These are phyloP conservation scores for Berkeleyomyces basicola DNA, from an alignment of 2,329 filamentous ascomycete species.

Conservation along the genomic window DNA sequence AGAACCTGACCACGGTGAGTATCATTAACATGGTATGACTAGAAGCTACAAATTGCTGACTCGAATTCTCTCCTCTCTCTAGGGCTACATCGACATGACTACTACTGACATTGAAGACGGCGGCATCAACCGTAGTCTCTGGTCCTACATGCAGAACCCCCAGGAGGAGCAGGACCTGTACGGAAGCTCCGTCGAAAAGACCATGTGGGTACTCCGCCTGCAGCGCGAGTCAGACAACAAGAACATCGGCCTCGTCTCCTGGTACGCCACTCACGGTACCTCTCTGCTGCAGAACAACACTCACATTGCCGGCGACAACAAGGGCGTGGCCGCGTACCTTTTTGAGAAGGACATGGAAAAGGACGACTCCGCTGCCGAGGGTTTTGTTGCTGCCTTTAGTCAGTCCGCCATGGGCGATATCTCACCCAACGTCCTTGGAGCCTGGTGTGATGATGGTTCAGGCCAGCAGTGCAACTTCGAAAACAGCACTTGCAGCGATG, in stretches of 20 bases:
- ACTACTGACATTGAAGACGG: constrained; percentile 53
- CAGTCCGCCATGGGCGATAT: constrained; percentile 85
- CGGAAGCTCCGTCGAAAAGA: constrained; percentile 34
- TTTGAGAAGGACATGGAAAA: constrained; percentile 55
- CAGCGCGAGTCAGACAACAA: constrained; percentile 57
- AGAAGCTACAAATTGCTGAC: not conserved
- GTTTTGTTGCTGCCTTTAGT: constrained; percentile 79
- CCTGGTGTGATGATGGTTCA: constrained; percentile 72
- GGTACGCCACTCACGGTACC: constrained; percentile 86
- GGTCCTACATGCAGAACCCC: constrained; percentile 76
- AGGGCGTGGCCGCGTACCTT: constrained; percentile 75
- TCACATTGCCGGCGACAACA: constrained; percentile 84
- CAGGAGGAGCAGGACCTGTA: constrained; percentile 57
- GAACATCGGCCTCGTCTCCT: constrained; percentile 67
- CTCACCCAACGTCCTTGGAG: constrained; percentile 66
- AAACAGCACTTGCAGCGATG: constrained; percentile 62
- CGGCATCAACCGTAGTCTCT: constrained; percentile 80
- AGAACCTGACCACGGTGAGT: constrained; percentile 40
- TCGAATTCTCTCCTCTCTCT: constrained; percentile 7
- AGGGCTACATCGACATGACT: constrained; percentile 54
- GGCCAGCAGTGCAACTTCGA: constrained; percentile 51
- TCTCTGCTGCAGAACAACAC: constrained; percentile 87
- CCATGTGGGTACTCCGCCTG: constrained; percentile 63
- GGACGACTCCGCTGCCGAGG: constrained; percentile 36
- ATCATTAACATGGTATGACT: not conserved